These are phyloP conservation scores for Potentilla sterilis DNA, from an alignment of 306 rosid genomes.

Conservation along the genomic window DNA sequence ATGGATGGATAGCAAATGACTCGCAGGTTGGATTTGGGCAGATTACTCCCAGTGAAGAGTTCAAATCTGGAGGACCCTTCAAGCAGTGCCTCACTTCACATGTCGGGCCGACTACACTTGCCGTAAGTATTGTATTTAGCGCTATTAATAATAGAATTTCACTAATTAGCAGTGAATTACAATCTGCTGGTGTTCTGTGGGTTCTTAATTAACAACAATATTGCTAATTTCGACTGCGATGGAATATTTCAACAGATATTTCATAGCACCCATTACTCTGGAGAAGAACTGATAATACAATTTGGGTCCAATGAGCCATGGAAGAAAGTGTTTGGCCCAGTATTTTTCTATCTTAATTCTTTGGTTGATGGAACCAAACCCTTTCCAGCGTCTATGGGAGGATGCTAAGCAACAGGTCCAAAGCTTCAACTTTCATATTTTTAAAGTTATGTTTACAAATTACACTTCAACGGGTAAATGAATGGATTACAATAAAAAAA, in stretches of 20 bases:
- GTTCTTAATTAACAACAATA: background rate
- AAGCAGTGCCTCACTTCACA: conserved; percentile 83
- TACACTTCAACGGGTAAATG: background rate
- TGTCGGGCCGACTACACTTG: conserved; percentile 81
- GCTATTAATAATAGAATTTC: too few species aligned
- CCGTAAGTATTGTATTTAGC: conserved; percentile 40
- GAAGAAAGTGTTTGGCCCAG: conserved; percentile 91
- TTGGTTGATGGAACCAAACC: conserved; percentile 35
- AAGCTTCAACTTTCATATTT: background rate
- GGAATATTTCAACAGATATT: conserved; percentile 54
- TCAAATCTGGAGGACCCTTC: conserved; percentile 82
- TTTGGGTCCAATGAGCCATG: conserved; percentile 67
- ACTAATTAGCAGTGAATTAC: too few species aligned
- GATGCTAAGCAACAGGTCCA: conserved; percentile 76
- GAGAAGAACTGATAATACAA: conserved; percentile 66
- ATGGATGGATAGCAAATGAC: conserved; percentile 69
- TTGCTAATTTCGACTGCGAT: background rate
- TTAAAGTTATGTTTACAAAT: background rate
- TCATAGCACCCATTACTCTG: conserved; percentile 84
- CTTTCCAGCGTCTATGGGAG: conserved; percentile 54
- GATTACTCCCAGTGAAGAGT: conserved; percentile 68
- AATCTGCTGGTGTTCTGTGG: too few species aligned
- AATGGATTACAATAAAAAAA: background rate
- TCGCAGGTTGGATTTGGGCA: conserved; percentile 68
- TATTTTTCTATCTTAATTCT: conserved; percentile 69